Evolutionary conservation across 1,284 basidiomycete genomes (phyloP), one percentile per base, ranked within the genome.

Genomic region (Boletus sp.): DNA sequence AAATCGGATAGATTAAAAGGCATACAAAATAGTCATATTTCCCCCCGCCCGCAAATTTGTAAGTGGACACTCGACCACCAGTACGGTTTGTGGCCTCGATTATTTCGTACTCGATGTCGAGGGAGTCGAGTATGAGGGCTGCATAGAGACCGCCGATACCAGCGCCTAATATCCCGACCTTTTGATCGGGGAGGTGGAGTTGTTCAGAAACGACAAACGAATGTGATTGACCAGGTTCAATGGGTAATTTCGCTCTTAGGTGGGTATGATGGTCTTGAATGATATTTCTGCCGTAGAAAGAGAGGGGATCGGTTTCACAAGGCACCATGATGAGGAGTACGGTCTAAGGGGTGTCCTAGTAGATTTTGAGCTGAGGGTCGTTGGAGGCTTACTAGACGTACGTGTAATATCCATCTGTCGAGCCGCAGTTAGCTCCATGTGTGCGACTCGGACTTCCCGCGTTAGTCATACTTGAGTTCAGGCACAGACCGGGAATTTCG

Each of bases 131-230:
- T 0, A 71, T 68, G 47, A 71, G 52, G 22, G 66, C 69, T 1
- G 64, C 51, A 44, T 71, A 72, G n/a, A 71, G 52, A 16, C 71
- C 69, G 14, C 69, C 70, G 5, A 62, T 56, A 3, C 68, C 66
- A 29, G 58, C 57, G 1, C 56, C 56, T 6, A 57, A 10, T 9
- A 57, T 60, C 17, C 58, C 58, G n/a, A 58, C 45, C 30, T 30
- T 57, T 7, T 12, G 7, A 5, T 12, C 33, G 10, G 17, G 17
- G 7, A 8, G 13, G 19, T 10, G 25, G 41, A 2, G 30, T n/a
- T n/a, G n/a, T n/a, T n/a, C n/a, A 16, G 30, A 32, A 16, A 32
- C 14, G 30, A 16, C n/a, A 16, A 19, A 32, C 14, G 35, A 34
- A 19, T 6, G 14, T 8, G 29, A 25, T 20, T 9, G 20, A 33